Evolutionary conservation across 1,139 yeast genomes (phyloP).

Genomic region (Yamadazyma membranifaciens): DNA sequence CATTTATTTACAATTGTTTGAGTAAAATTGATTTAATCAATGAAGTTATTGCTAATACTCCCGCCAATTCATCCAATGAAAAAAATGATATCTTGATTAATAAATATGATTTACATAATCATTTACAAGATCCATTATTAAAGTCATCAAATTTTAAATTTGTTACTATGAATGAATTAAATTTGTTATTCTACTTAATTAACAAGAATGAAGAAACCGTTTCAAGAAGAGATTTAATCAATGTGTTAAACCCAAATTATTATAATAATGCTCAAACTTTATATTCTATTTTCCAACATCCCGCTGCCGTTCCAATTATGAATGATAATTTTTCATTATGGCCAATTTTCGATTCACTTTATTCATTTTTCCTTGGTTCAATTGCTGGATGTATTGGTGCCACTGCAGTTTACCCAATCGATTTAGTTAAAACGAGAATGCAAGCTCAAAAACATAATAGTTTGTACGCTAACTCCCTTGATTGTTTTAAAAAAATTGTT

Average conservation of each 20-base stretch:
- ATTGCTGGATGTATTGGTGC: constrained; percentile 98
- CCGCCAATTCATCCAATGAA: constrained; percentile 44
- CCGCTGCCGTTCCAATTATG: constrained; percentile 33
- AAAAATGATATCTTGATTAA: constrained; percentile 47
- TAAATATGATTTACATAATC: constrained; percentile 41
- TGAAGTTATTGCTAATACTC: constrained; percentile 58
- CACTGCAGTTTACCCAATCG: constrained; percentile 96
- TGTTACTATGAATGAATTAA: constrained; percentile 41
- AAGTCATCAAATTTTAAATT: constrained; percentile 54
- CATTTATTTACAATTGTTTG: constrained; percentile 44
- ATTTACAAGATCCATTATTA: constrained; percentile 50
- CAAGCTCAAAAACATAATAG: constrained; percentile 86
- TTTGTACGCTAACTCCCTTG: constrained; percentile 75
- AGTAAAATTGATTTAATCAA: constrained; percentile 51
- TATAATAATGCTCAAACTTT: constrained; percentile 35
- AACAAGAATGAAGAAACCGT: constrained; percentile 48
- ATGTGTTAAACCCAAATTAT: constrained; percentile 47
- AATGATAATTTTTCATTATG: constrained; percentile 46
- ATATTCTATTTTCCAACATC: constrained; percentile 43
- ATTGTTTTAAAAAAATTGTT: constrained; percentile 80
- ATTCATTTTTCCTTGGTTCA: constrained; percentile 88
- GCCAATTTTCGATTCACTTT: constrained; percentile 77
- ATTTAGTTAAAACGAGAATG: constrained; percentile 94
- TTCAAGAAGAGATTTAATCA: constrained; percentile 51
- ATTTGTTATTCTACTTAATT: constrained; percentile 48